Conservation (phyloP, 1,139 yeast genomes). For the Scheffersomyces titani region DNA sequence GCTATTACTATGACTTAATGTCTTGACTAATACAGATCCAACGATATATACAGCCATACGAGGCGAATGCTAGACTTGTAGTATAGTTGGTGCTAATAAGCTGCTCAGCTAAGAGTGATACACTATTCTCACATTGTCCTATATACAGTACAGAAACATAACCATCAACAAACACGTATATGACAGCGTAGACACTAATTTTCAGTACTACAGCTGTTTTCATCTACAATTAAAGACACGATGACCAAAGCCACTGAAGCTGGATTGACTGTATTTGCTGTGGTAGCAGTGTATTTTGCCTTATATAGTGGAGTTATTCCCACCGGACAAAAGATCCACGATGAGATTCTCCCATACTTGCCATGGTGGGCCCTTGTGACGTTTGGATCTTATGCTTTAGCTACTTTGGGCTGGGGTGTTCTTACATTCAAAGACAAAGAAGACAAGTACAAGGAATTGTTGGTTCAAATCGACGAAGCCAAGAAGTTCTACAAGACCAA, state of each 20-base stretch:
- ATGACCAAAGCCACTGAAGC: constrained; percentile 79
- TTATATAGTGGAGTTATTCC: constrained; percentile 59
- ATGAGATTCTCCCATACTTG: constrained; percentile 61
- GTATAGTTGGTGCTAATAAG: too few species aligned
- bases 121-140: constrained; percentile 6
- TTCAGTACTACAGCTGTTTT: neutral
- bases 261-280: constrained; percentile 44
- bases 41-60: neutral
- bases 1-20: neutral
- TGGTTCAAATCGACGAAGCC: constrained; percentile 67
- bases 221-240: neutral
- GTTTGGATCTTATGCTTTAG: constrained; percentile 74
- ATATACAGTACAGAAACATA: neutral
- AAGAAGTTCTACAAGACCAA: constrained; percentile 57
- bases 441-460: constrained; percentile 64
- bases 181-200: neutral
- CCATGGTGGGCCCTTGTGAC: constrained; percentile 75
- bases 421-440: constrained; percentile 73
- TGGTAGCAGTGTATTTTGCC: constrained; percentile 56
- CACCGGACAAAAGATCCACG: constrained; percentile 46
- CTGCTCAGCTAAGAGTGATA: too few species aligned
- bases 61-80: too few species aligned
- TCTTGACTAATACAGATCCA: neutral
- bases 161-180: neutral
- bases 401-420: constrained; percentile 71